Conservation (phyloP, 805 yeast genomes). For the Saturnispora quitensis region DNA sequence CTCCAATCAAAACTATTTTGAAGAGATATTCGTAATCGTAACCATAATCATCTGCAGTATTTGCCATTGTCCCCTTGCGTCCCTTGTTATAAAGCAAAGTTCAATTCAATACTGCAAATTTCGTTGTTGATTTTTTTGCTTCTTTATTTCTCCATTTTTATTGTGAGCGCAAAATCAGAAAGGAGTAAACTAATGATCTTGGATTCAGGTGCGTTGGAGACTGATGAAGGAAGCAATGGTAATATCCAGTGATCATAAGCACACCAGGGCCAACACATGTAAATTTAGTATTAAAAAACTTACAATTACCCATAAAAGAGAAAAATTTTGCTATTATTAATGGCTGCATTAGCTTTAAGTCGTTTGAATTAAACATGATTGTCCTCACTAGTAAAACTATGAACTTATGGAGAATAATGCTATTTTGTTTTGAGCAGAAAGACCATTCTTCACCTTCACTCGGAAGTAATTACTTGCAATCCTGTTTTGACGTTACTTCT, state of each 20-base stretch:
- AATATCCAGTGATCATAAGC: too few species aligned
- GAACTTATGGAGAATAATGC: too few species aligned
- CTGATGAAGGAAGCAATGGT: background rate
- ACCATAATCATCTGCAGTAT: slow-evolving; percentile 39
- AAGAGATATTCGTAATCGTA: slow-evolving; percentile 87
- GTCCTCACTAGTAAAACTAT: too few species aligned
- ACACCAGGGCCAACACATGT: background rate
- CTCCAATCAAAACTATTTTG: slow-evolving; percentile 91
- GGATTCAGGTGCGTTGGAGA: background rate
- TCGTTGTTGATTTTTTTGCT: background rate
- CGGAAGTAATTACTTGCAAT: too few species aligned
- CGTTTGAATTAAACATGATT: too few species aligned
- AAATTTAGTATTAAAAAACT: too few species aligned
- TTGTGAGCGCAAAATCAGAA: background rate
- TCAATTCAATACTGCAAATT: background rate
- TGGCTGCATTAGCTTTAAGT: too few species aligned
- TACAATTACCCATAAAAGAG: too few species aligned
- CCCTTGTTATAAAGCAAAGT: background rate
- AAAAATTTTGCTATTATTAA: too few species aligned
- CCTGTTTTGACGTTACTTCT: too few species aligned
- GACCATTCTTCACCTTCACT: too few species aligned
- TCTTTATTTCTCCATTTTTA: background rate
- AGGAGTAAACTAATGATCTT: background rate
- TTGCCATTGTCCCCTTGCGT: background rate
- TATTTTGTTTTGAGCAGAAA: too few species aligned